Evolutionary conservation across 176 grass and related monocot species (phyloP).

Genomic region (Triticum aestivum): IWGSC_CS_RefSeq_v2.1 NC_057798.1:320097071-320097570

Average conservation of each 20-base stretch:
- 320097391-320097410: background rate
- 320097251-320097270: conserved; percentile 97
- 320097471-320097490: background rate
- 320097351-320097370: conserved; percentile 82
- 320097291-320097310: conserved; percentile 81
- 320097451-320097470: background rate
- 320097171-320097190: conserved; percentile 6
- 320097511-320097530: background rate
- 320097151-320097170: conserved; percentile 15
- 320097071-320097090: background rate
- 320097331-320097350: conserved; percentile 77
- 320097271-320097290: conserved; percentile 96
- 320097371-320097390: conserved; percentile 15
- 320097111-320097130: background rate
- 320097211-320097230: conserved; percentile 33
- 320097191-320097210: background rate
- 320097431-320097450: conserved; percentile 8
- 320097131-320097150: background rate
- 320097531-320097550: background rate
- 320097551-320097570: background rate
- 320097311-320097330: conserved; percentile 89
- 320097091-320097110: background rate
- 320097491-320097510: background rate
- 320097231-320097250: conserved; percentile 68
- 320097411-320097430: conserved; percentile 12